phyloP scores from a whole-genome alignment of 345 rosid species.

The Jatropha curcas region DNA sequence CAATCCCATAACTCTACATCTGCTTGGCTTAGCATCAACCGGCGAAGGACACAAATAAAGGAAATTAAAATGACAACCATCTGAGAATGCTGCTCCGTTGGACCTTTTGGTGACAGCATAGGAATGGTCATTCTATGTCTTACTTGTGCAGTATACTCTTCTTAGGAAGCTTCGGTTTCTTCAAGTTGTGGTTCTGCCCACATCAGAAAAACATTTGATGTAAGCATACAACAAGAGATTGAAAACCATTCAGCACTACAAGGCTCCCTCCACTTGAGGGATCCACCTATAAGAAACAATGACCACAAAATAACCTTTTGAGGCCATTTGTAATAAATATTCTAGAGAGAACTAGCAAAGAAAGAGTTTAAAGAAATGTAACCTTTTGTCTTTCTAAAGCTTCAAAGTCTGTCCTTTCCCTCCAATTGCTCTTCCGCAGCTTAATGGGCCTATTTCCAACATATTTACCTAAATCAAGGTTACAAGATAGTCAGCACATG shows the following conservation, averaged over 20 bases:
- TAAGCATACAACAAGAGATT: background rate
- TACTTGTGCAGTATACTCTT: constrained; percentile 85
- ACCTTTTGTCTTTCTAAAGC: constrained; percentile 81
- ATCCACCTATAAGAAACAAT: background rate
- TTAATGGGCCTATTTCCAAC: constrained; percentile 97
- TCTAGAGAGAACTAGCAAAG: background rate
- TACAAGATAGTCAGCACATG: background rate
- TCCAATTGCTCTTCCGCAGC: constrained; percentile 96
- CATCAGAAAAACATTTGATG: constrained; percentile 14
- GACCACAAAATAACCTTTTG: background rate
- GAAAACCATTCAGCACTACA: background rate
- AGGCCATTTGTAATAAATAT: background rate
- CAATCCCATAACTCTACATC: background rate
- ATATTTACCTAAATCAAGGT: constrained; percentile 68
- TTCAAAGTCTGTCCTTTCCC: constrained; percentile 75
- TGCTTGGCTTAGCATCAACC: background rate
- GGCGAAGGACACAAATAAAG: no score
- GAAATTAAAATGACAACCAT: background rate
- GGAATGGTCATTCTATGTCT: background rate
- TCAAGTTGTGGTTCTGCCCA: constrained; percentile 60
- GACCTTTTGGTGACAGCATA: background rate
- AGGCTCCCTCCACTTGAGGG: background rate
- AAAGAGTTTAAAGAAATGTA: background rate
- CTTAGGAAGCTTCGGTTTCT: constrained; percentile 70
- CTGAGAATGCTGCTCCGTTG: background rate